These are phyloP conservation scores for Teunomyces pallodes DNA, from an alignment of 805 yeast species.

Conservation along the genomic window DNA sequence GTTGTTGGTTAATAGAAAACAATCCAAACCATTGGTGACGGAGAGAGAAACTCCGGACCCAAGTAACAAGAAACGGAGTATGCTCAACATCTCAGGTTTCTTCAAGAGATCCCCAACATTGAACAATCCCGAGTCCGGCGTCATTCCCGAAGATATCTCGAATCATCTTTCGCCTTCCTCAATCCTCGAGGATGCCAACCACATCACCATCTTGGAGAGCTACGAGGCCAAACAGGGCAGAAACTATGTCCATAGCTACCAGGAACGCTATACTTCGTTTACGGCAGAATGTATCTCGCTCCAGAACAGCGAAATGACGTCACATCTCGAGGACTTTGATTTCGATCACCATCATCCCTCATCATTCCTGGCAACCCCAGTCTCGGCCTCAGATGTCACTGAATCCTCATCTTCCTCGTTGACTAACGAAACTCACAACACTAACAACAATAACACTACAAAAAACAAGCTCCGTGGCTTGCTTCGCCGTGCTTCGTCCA, in stretches of 20 bases:
- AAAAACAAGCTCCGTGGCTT: constrained; percentile 5
- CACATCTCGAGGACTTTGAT: constrained; percentile 16
- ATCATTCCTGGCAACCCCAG: constrained; percentile 12
- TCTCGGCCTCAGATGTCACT: not conserved
- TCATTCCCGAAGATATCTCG: not conserved
- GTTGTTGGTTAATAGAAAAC: constrained; percentile 10
- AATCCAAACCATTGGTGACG: not conserved
- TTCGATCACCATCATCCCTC: constrained; percentile 24
- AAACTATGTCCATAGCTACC: constrained; percentile 2
- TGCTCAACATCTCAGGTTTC: constrained; percentile 11
- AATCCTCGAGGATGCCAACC: constrained; percentile 6
- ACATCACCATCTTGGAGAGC: constrained; percentile 6
- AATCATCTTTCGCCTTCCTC: not conserved
- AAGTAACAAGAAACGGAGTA: constrained; percentile 5
- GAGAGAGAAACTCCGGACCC: not conserved
- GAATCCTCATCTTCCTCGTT: not conserved
- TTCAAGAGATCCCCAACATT: constrained; percentile 8
- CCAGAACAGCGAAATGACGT: constrained; percentile 39
- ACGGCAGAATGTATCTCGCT: constrained; percentile 37
- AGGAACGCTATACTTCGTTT: constrained; percentile 12
- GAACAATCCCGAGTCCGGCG: constrained; percentile 3
- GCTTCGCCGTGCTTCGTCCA: constrained; percentile 4
- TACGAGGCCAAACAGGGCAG: constrained; percentile 2
- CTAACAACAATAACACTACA: not conserved
- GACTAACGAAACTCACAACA: not conserved